These are phyloP conservation scores for Lentinula novae-zelandiae DNA, from an alignment of 1,284 basidiomycete species.

Conservation along the genomic window DNA sequence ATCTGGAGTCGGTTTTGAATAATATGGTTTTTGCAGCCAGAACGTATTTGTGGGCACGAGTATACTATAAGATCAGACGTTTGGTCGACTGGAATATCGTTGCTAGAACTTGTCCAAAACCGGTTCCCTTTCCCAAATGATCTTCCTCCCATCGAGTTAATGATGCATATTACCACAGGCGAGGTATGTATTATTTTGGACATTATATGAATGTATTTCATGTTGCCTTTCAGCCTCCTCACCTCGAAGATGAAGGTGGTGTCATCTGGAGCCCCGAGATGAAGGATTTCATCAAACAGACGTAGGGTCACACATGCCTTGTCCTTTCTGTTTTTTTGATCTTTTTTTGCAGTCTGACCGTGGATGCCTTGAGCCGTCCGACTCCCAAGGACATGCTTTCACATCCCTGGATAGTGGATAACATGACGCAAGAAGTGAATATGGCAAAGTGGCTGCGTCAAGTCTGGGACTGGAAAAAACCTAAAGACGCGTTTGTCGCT, in stretches of 20 bases:
- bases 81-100: slow-evolving; percentile 95
- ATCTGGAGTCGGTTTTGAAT: slow-evolving; percentile 13
- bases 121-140: slow-evolving; percentile 95
- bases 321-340: slow-evolving; percentile 10
- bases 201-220: slow-evolving; percentile 10
- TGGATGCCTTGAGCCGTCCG: slow-evolving; percentile 65
- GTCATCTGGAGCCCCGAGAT: slow-evolving; percentile 82
- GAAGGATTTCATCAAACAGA: slow-evolving; percentile 89
- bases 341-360: slow-evolving; percentile 43
- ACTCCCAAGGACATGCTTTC: slow-evolving; percentile 82
- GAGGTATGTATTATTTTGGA: slow-evolving; percentile 45
- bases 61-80: slow-evolving; percentile 96
- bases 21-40: slow-evolving; percentile 56
- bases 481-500: slow-evolving; percentile 38
- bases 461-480: slow-evolving; percentile 81
- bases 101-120: slow-evolving; percentile 92
- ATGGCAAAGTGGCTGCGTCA: slow-evolving; percentile 90
- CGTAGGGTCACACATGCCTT: slow-evolving; percentile 50
- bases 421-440: slow-evolving; percentile 80
- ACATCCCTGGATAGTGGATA: slow-evolving; percentile 84
- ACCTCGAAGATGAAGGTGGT: slow-evolving; percentile 69
- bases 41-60: slow-evolving; percentile 84
- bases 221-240: slow-evolving; percentile 62
- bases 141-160: slow-evolving; percentile 88
- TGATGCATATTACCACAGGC: slow-evolving; percentile 86